phyloP scores from a whole-genome alignment of 2,329 filamentous ascomycete genomes.

The Paraphoma sp. region DNA sequence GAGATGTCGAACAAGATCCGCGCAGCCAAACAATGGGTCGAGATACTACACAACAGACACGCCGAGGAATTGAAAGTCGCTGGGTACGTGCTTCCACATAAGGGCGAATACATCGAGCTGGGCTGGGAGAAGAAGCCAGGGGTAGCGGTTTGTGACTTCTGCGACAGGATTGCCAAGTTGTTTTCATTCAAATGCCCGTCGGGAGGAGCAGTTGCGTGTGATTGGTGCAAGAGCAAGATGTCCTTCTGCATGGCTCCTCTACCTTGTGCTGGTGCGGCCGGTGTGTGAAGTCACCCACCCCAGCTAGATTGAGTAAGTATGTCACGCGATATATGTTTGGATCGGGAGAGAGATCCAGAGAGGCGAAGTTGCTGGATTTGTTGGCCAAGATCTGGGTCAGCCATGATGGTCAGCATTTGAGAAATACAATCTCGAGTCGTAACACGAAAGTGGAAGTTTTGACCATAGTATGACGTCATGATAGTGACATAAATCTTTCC shows the following conservation, averaged over 20 bases:
- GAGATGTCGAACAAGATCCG: background rate
- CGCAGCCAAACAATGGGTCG: background rate
- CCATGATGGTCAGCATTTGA: too few species aligned
- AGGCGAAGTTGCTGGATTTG: too few species aligned
- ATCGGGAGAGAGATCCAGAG: too few species aligned
- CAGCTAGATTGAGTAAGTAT: too few species aligned
- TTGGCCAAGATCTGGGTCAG: too few species aligned
- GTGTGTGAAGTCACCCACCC: too few species aligned
- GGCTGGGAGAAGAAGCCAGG: background rate
- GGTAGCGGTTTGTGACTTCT: background rate
- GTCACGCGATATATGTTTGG: too few species aligned
- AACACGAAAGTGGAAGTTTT: too few species aligned
- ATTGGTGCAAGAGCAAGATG: background rate
- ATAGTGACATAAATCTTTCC: too few species aligned
- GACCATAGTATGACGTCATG: too few species aligned
- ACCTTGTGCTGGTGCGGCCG: background rate
- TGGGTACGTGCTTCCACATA: background rate
- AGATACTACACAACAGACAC: background rate
- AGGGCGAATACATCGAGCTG: background rate
- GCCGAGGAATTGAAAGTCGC: background rate
- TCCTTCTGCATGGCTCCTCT: background rate
- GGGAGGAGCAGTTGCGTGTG: background rate
- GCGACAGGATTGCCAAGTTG: background rate
- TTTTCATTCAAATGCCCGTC: background rate
- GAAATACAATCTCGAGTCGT: background rate